Conservation (phyloP, 1,139 yeast species). For the Suhomyces atakaporum region DNA sequence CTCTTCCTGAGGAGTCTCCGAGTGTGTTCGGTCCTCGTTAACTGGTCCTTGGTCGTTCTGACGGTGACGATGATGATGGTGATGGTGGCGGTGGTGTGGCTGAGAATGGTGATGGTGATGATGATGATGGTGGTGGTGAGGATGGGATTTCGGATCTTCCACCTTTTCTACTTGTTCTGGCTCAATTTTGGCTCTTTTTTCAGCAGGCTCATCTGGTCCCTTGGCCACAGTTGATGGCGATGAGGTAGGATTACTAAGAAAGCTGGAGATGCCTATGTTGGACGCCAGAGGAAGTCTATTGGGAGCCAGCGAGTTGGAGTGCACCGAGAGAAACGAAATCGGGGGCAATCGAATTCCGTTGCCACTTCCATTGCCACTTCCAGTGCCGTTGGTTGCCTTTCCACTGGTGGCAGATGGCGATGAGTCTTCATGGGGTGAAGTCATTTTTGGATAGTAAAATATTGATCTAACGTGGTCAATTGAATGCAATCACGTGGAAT, state of each 20-base stretch:
- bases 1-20: too few relatives aligned
- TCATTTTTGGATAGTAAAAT: conserved; percentile 3
- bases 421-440: conserved; percentile 10
- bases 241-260: conserved; percentile 17
- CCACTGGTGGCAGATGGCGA: conserved; percentile 11
- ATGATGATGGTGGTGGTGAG: conserved; percentile 17
- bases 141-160: not conserved
- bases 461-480: too few relatives aligned
- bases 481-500: not conserved
- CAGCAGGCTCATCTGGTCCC: conserved; percentile 5
- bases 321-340: conserved; percentile 28
- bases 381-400: too few relatives aligned
- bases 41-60: not conserved
- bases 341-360: conserved; percentile 31
- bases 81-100: conserved; percentile 20
- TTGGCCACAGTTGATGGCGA: too few relatives aligned
- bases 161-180: not conserved
- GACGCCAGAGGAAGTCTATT: conserved; percentile 23
- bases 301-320: conserved; percentile 14
- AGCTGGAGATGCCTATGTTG: conserved; percentile 23
- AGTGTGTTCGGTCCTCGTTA: too few relatives aligned
- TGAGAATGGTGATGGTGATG: conserved; percentile 30
- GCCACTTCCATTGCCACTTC: conserved; percentile 7
- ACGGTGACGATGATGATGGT: conserved; percentile 16
- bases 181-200: conserved; percentile 7